Base-by-base conservation (phyloP, 495 filamentous ascomycete species). In the Clohesyomyces aquaticus region DNA sequence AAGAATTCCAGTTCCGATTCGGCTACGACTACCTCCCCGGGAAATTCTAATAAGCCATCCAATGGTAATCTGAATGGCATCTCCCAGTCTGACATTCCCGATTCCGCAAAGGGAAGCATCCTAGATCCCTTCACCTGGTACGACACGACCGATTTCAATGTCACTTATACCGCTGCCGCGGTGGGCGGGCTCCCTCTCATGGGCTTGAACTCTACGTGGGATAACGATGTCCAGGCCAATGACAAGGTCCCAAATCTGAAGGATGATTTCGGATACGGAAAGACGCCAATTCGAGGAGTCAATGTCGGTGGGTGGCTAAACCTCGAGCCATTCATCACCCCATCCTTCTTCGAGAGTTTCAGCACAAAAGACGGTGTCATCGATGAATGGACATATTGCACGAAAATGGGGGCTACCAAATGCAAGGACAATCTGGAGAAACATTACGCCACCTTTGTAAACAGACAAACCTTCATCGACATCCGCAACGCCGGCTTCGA, bases 291-390 rank as follows among this genome's bases (percentile, higher is more conserved):
- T 25, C 84, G 93, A 1, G 95, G 95, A 1, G 89, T 98, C 22
- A 99, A 97, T 73, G 68, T 98, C 3, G 94, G 95, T 35, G 95
- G 95, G 26, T 99, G 94, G 95, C 82, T 99, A 2, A 89, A 87
- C 0, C 77, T 99, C 8, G 95, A 99, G 66, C 95, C 95, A 0
- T 96, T 96, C 70, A 97, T 99, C 71, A 91, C 88, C 16, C 95
- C 95, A 0, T 96, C 91, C 1, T 80, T 97, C 27, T 99, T 99
- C 72, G 75, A 86, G 1, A 64, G 65, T 8, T 96, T 90, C 76
- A 79, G 83, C 52, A 67, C 75, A 1, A 77, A 73, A 16, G 74
- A 86, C 50, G 83, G 82, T 16, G 82, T 98, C 53, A 79, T 97
- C 19, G 95, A 99, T 70, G 95, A 99, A 76, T 97, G 82, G 67